Evolutionary conservation across 2,329 filamentous ascomycete species (phyloP).

Genomic region (Exophiala sp.): DNA sequence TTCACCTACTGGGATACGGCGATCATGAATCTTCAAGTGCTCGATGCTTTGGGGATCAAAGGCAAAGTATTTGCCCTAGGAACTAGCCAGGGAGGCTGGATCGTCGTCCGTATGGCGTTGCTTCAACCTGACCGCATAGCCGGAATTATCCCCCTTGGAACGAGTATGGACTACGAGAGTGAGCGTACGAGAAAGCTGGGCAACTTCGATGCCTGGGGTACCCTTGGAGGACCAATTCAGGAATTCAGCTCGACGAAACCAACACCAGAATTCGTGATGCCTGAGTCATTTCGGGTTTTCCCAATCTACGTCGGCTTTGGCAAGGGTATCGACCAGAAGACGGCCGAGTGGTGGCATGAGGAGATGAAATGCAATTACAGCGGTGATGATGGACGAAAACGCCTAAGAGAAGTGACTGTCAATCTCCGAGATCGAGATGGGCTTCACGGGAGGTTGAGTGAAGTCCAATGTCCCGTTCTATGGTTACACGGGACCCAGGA

Average conservation of each 20-base stretch:
- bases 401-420: constrained; percentile 48
- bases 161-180: constrained; percentile 51
- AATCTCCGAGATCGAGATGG: constrained; percentile 49
- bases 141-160: constrained; percentile 53
- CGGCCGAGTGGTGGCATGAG: constrained; percentile 43
- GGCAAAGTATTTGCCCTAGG: constrained; percentile 38
- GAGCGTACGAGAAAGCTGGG: constrained; percentile 42
- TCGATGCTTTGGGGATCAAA: constrained; percentile 28
- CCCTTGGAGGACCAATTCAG: constrained; percentile 33
- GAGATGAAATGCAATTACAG: constrained; percentile 45
- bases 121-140: constrained; percentile 48
- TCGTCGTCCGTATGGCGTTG: constrained; percentile 52
- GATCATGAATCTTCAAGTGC: constrained; percentile 40
- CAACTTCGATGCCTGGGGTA: constrained; percentile 46
- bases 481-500: constrained; percentile 49
- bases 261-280: constrained; percentile 43
- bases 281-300: constrained; percentile 44
- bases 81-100: constrained; percentile 55
- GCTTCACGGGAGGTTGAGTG: constrained; percentile 43
- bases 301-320: constrained; percentile 49
- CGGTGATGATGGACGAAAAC: constrained; percentile 48
- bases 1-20: constrained; percentile 57
- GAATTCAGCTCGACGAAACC: constrained; percentile 38
- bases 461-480: constrained; percentile 50
- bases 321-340: constrained; percentile 36